Base-by-base conservation (phyloP, 1,139 yeast species). In the Groenewaldozyma sp. region DNA sequence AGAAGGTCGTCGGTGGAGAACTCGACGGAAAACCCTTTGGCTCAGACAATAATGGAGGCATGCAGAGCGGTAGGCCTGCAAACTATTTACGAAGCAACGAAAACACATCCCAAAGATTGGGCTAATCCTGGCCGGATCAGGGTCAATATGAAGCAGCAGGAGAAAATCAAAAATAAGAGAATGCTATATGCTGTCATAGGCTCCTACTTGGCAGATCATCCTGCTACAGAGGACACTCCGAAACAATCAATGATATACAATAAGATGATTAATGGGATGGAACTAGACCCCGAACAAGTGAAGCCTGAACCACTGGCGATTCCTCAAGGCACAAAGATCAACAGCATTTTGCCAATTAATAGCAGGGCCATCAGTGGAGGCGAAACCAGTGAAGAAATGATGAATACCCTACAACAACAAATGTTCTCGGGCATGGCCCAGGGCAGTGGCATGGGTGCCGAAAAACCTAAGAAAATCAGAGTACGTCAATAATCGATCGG, bases 61-160 rank as follows among this genome's bases (percentile, higher is more conserved):
- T 60, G 83, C 74, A 26, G 73, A 72, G 50, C 63, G 64, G 45
- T 61, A 49, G 53, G 65, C 66, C 49, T 59, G 35, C 59, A 59
- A 34, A 50, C 58, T 5, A 59, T 63, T 22, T 50, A 58, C 55
- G 73, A 50, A 57, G 78, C 91, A 47, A 86, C 82, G 46, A 91
- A 87, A 63, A 64, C 82, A 3, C 98, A 91, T 62, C 98, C 98
- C 9, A 95, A 87, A 59, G 98, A 91, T 63, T 91, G 82, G 73
- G 95, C 97, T 46, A 91, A 91, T 57, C 94, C 96, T 1, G 98
- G 98, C 11, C 73, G 97, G 52, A 91, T 91, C 28, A 73, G 95
- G 51, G 82, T 87, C 17, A 22, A 36, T 17, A 37, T 36, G 6
- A 37, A 41, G 74, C 76, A 14, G 28, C 52, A 63, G 63, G 36